Base-by-base conservation (phyloP, 2,329 filamentous ascomycete genomes). In the Lasiodiplodia citricola region DNA sequence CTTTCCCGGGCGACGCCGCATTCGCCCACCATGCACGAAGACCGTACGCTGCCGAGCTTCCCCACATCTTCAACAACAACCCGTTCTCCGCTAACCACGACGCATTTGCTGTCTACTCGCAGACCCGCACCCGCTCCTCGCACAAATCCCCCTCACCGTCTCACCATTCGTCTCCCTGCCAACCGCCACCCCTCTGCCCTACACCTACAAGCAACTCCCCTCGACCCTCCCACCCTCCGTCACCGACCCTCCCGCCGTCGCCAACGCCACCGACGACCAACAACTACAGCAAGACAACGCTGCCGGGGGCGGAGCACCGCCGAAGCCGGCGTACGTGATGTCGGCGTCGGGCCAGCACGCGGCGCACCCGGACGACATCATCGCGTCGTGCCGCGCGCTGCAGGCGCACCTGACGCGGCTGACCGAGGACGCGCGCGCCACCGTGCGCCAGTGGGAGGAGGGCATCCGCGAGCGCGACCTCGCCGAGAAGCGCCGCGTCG, bases 141-240 rank as follows among this genome's bases (percentile, higher is more conserved):
- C 94, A 73, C 96, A 99, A 82, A 90, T 98, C 51, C 94, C 96
- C 37, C 84, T 99, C 67, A 96, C 94, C 62, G 94, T 98, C 55
- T 97, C 95, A 3, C 96, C 96, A 31, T 97, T 97, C 83, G 89
- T 98, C 75, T 92, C 91, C 70, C 90, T 99, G 38, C 96, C 96
- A 13, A 91, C 92, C 37, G 91, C 95, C 31, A 92, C 94, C 23
- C 97, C 94, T 0, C 88, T 99, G 8, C 95, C 96, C 28, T 98
- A 98, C 84, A 97, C 93, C 74, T 98, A 97, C 87, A 95, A 94
- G 78, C 87, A 90, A 13, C 91, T 98, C 77, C 93, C 95, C 0
- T 95, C 93, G 0, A 92, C 93, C 2, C 88, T 98, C 0, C 95
- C 96, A 0, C 89, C 89, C 1, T 92, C 92, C 1, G 86, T 88